phyloP scores from a whole-genome alignment of 202 grass and related monocot genomes.

The Panicum virgatum region DNA sequence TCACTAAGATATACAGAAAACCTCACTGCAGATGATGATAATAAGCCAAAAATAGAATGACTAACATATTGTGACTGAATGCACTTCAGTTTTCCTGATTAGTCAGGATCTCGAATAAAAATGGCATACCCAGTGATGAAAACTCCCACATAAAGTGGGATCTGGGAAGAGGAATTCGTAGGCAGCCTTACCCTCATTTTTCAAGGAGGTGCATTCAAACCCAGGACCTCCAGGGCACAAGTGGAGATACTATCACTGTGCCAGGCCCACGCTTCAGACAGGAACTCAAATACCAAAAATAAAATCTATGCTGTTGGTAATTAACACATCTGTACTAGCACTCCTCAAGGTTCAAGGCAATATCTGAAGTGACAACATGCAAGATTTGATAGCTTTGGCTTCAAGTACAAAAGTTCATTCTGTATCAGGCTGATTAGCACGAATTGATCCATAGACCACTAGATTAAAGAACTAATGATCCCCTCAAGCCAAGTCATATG shows the following conservation, averaged over 20 bases:
- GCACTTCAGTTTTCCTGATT: constrained; percentile 16
- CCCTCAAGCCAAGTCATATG: background rate
- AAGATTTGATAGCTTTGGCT: background rate
- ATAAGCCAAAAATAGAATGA: constrained; percentile 16
- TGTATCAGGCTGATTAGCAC: background rate
- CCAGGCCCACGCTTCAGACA: background rate
- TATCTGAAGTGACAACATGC: background rate
- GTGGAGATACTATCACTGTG: background rate
- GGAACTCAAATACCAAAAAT: background rate
- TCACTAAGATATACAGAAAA: background rate
- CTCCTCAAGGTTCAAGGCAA: background rate
- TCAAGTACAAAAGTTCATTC: constrained; percentile 1
- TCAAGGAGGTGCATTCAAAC: background rate
- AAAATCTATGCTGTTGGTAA: background rate
- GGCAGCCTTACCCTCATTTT: background rate
- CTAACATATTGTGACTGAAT: background rate
- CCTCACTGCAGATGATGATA: constrained; percentile 15
- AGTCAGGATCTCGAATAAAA: constrained; percentile 1
- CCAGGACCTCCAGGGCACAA: background rate
- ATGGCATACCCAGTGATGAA: background rate
- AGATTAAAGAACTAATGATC: background rate
- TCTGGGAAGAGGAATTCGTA: background rate
- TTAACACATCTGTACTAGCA: constrained; percentile 14
- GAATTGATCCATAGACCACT: background rate
- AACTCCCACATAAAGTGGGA: background rate